Conservation (phyloP, 257 asterid species). For the Solanum etuberosum region DNA sequence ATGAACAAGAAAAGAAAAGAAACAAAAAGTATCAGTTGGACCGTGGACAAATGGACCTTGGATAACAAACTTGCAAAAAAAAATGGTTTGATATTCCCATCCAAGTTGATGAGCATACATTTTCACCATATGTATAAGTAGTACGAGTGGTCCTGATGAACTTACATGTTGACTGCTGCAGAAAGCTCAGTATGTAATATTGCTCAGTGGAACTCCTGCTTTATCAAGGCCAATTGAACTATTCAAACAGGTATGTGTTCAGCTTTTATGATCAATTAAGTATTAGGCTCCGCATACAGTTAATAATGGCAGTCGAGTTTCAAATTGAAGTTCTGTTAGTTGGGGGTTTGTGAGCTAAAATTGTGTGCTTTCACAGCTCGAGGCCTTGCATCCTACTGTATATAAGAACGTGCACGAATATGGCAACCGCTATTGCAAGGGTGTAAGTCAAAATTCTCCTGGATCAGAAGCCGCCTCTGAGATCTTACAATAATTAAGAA, state of each 20-base stretch:
- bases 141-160: background rate
- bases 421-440: slow-evolving; percentile 96
- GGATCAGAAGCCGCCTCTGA: background rate
- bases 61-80: background rate
- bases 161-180: slow-evolving; percentile 17
- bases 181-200: slow-evolving; percentile 72
- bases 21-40: background rate
- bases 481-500: background rate
- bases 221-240: slow-evolving; percentile 90
- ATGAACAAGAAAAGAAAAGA: background rate
- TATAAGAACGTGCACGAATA: slow-evolving; percentile 79
- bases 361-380: slow-evolving; percentile 46
- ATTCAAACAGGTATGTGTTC: slow-evolving; percentile 59
- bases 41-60: background rate
- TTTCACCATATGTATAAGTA: background rate
- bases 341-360: background rate
- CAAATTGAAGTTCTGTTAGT: background rate
- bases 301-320: background rate
- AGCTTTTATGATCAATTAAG: slow-evolving; percentile 7
- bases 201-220: slow-evolving; percentile 98
- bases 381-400: slow-evolving; percentile 78
- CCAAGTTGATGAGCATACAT: background rate
- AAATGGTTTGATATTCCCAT: background rate
- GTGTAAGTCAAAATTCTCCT: slow-evolving; percentile 46
- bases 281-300: background rate